phyloP scores from a whole-genome alignment of 257 asterid genomes.

The Jacaranda copaia region DNA sequence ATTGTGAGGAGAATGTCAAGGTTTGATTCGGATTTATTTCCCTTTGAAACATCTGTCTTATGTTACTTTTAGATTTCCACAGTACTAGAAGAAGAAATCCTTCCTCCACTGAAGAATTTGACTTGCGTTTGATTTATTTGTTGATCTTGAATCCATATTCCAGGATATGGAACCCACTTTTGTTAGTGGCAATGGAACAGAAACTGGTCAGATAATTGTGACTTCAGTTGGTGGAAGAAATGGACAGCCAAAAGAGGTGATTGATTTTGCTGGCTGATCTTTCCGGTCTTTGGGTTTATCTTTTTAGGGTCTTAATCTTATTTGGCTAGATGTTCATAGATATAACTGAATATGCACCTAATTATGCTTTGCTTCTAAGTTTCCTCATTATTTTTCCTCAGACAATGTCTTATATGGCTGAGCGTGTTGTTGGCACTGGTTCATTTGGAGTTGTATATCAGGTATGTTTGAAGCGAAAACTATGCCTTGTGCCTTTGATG shows the following conservation, averaged over 20 bases:
- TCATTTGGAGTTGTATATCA: slow-evolving; percentile 84
- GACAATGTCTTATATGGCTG: slow-evolving; percentile 83
- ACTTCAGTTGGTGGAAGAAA: slow-evolving; percentile 70
- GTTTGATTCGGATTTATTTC: slow-evolving; percentile 39
- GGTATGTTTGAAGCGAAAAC: slow-evolving; percentile 49
- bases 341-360: neutral
- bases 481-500: neutral
- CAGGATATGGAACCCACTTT: slow-evolving; percentile 78
- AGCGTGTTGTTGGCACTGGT: slow-evolving; percentile 71
- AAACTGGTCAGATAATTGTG: slow-evolving; percentile 86
- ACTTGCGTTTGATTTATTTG: neutral
- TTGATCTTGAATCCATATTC: slow-evolving; percentile 22
- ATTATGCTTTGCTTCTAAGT: neutral
- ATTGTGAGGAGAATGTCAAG: slow-evolving; percentile 58
- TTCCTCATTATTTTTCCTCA: slow-evolving; percentile 40
- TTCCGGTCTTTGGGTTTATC: neutral
- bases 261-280: slow-evolving; percentile 1
- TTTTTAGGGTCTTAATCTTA: neutral
- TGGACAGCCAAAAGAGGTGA: slow-evolving; percentile 86
- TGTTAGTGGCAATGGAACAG: slow-evolving; percentile 81
- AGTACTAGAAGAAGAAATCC: neutral
- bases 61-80: neutral
- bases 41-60: neutral
- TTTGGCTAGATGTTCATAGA: neutral
- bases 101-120: neutral